Percentiles rank a stretch among this genome's conserved stretches.
These are phyloP conservation scores for Paraphoma sp. DNA, from an alignment of 2,329 filamentous ascomycete species.

Conservation along the genomic window DNA sequence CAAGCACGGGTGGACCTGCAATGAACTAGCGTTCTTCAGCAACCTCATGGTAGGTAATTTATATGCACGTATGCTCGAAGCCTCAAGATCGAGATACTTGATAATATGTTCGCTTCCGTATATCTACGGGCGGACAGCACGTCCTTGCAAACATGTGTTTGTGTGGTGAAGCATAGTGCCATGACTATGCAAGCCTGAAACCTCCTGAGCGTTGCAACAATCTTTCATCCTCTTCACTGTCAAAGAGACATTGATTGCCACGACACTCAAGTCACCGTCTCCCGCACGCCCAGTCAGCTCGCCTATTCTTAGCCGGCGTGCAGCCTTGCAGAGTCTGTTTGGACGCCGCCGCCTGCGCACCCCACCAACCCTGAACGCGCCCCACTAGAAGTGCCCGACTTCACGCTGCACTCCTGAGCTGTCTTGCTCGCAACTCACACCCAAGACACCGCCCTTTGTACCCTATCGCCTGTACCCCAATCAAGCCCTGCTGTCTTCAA, in stretches of 20 bases:
- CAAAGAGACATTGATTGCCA: neutral
- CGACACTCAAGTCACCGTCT: neutral
- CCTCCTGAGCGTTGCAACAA: slow-evolving; percentile 25
- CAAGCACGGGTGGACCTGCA: neutral
- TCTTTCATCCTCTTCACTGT: neutral
- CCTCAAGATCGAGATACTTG: too few species aligned
- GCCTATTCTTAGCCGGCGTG: slow-evolving; percentile 8
- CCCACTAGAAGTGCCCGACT: slow-evolving; percentile 31
- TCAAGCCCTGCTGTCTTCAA: slow-evolving; percentile 27
- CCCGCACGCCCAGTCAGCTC: neutral
- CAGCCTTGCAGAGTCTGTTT: slow-evolving; percentile 27
- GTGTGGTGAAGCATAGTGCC: slow-evolving; percentile 26
- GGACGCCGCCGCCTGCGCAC: slow-evolving; percentile 22
- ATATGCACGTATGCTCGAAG: too few species aligned
- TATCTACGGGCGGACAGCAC: too few species aligned
- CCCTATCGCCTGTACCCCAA: slow-evolving; percentile 14
- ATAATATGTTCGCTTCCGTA: too few species aligned
- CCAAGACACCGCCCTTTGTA: slow-evolving; percentile 23
- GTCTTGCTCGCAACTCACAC: slow-evolving; percentile 20
- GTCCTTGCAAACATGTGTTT: neutral
- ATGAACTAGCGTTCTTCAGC: too few species aligned
- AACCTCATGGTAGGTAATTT: too few species aligned
- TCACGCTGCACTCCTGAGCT: slow-evolving; percentile 28
- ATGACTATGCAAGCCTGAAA: slow-evolving; percentile 22
- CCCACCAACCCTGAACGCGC: slow-evolving; percentile 29